Conservation (phyloP, 2,329 filamentous ascomycete genomes). For the Daldinia sp. region DNA sequence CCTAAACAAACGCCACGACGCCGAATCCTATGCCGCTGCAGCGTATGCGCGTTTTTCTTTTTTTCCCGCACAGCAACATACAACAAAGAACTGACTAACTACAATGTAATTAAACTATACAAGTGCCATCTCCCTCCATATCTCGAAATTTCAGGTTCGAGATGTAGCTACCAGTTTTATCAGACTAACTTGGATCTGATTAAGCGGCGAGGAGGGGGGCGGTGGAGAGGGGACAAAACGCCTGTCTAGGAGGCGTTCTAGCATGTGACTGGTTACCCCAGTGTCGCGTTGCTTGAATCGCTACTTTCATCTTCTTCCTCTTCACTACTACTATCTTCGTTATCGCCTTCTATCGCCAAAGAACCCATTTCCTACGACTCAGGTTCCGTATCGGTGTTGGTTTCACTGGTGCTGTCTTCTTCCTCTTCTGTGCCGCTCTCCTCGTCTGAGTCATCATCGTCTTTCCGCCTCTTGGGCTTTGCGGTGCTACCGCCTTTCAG, state of each 20-base stretch:
- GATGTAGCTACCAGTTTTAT: neutral
- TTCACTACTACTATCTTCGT: neutral
- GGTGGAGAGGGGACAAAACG: neutral
- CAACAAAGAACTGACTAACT: constrained; percentile 4
- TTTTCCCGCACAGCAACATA: neutral
- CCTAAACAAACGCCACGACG: constrained; percentile 41
- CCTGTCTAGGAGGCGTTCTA: neutral
- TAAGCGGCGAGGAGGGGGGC: neutral
- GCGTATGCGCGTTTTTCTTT: constrained; percentile 17
- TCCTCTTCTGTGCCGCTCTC: constrained; percentile 86
- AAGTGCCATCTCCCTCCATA: constrained; percentile 13
- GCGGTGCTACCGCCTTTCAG: constrained; percentile 77
- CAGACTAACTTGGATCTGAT: constrained; percentile 18
- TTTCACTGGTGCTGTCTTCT: constrained; percentile 73
- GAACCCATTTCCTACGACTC: constrained; percentile 58
- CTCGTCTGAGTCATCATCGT: constrained; percentile 71
- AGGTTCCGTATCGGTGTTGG: constrained; percentile 76
- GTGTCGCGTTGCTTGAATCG: constrained; percentile 5
- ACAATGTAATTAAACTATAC: constrained; percentile 8
- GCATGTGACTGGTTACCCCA: neutral
- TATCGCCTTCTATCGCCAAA: neutral
- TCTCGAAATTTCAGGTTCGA: constrained; percentile 3
- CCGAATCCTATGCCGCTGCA: constrained; percentile 36
- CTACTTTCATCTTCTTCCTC: neutral
- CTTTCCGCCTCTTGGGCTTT: constrained; percentile 69